Evolutionary conservation across 2,329 filamentous ascomycete genomes (phyloP).

Genomic region (Aspergillus carbonarius): DNA sequence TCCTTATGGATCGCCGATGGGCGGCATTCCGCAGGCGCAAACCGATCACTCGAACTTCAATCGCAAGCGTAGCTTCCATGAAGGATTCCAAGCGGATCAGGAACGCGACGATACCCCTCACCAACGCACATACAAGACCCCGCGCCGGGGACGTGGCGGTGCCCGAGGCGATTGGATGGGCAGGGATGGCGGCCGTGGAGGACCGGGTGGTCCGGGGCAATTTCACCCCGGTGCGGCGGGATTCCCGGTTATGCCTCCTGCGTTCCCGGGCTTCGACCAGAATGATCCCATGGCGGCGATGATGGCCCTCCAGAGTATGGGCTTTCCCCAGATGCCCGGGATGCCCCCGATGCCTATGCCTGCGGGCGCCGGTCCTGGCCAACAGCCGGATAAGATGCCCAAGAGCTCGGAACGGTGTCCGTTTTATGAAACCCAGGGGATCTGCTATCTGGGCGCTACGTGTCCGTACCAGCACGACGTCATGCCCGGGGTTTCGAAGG

Average conservation of each 20-base stretch:
- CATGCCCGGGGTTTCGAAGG: slow-evolving; percentile 39
- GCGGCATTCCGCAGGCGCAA: slow-evolving; percentile 19
- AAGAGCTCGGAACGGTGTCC: slow-evolving; percentile 49
- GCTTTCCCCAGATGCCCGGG: slow-evolving; percentile 50
- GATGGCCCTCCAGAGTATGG: slow-evolving; percentile 54
- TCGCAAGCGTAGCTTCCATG: slow-evolving; percentile 55
- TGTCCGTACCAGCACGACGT: slow-evolving; percentile 60
- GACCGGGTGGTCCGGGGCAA: slow-evolving; percentile 23
- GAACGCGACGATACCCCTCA: slow-evolving; percentile 44
- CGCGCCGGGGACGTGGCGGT: slow-evolving; percentile 40
- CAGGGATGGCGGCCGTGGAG: slow-evolving; percentile 27
- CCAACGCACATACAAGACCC: slow-evolving; percentile 50
- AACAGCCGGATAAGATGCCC: slow-evolving; percentile 30
- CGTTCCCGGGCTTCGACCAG: slow-evolving; percentile 54
- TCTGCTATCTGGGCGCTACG: slow-evolving; percentile 55
- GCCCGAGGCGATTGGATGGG: slow-evolving; percentile 46
- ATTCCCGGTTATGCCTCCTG: slow-evolving; percentile 42
- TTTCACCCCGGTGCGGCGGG: slow-evolving; percentile 30
- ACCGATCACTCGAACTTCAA: slow-evolving; percentile 32
- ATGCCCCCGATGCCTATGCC: slow-evolving; percentile 46
- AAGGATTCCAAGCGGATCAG: slow-evolving; percentile 48
- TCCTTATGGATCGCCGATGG: slow-evolving; percentile 21
- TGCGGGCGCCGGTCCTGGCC: slow-evolving; percentile 22
- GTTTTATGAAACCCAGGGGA: slow-evolving; percentile 60
- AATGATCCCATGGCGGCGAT: slow-evolving; percentile 57